Conservation (phyloP, 306 rosid species). For the Medicago arabica region DNA sequence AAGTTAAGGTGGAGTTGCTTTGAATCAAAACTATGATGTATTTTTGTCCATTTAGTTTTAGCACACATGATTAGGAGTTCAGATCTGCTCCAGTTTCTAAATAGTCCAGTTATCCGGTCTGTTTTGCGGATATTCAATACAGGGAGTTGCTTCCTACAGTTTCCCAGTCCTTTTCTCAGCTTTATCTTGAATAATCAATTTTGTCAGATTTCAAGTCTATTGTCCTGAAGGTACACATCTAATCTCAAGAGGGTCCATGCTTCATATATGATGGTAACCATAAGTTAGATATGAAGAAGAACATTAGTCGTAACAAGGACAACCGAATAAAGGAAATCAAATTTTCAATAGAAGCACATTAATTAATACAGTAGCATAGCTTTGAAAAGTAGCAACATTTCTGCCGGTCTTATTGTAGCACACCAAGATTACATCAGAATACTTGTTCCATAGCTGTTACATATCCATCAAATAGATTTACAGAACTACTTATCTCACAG, state of each 20-base stretch:
- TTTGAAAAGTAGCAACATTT: slow-evolving; percentile 14
- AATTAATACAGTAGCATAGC: slow-evolving; percentile 31
- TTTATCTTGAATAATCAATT: no score
- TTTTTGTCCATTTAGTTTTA: no score
- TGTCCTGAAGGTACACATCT: neutral
- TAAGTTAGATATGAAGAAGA: neutral
- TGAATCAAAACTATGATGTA: no score
- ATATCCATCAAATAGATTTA: slow-evolving; percentile 30
- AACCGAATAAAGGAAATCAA: slow-evolving; percentile 8
- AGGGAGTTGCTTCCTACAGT: no score
- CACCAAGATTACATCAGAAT: slow-evolving; percentile 36
- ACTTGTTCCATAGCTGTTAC: slow-evolving; percentile 27
- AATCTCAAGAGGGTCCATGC: neutral
- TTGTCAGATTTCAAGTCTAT: no score
- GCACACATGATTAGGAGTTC: no score
- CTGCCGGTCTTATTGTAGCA: slow-evolving; percentile 33
- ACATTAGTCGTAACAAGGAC: neutral
- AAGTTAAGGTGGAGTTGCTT: no score
- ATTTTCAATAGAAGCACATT: slow-evolving; percentile 30
- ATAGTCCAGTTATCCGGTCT: no score
- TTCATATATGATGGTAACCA: neutral
- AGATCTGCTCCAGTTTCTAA: no score
- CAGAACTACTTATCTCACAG: slow-evolving; percentile 34
- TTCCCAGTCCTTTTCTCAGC: no score
- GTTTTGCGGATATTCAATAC: no score